phyloP scores from a whole-genome alignment of 208 protist species.

The Acanthamoeba culbertsoni region DNA sequence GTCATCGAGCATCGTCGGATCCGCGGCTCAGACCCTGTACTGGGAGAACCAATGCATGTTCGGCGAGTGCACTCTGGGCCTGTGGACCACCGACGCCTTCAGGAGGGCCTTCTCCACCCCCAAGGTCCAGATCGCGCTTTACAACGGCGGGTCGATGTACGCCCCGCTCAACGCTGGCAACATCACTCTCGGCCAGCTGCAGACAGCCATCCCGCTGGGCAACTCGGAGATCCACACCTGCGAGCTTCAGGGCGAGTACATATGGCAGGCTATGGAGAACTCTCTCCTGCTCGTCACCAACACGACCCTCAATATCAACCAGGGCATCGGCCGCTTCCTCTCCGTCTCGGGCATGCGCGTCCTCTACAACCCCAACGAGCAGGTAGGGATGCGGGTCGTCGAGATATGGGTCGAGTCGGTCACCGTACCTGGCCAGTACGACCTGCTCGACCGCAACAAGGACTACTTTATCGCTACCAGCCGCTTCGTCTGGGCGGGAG shows the following conservation, averaged over 20 bases:
- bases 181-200: neutral
- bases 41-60: neutral
- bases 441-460: neutral
- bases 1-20: neutral
- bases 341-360: neutral
- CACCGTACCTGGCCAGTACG: neutral
- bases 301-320: constrained; percentile 12
- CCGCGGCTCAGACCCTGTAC: neutral
- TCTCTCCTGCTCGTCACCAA: neutral
- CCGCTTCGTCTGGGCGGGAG: neutral
- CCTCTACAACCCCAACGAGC: constrained; percentile 7
- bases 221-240: neutral
- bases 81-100: neutral
- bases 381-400: neutral
- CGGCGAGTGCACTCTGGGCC: neutral
- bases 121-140: neutral
- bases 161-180: neutral
- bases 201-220: neutral
- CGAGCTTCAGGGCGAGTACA: neutral
- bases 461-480: neutral
- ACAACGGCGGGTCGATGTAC: constrained; percentile 19
- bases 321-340: constrained; percentile 43
- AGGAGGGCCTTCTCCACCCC: neutral
- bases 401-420: neutral
- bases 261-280: constrained; percentile 30